phyloP scores from a whole-genome alignment of 2,329 filamentous ascomycete species.

The Neonectria magnoliae region DNA sequence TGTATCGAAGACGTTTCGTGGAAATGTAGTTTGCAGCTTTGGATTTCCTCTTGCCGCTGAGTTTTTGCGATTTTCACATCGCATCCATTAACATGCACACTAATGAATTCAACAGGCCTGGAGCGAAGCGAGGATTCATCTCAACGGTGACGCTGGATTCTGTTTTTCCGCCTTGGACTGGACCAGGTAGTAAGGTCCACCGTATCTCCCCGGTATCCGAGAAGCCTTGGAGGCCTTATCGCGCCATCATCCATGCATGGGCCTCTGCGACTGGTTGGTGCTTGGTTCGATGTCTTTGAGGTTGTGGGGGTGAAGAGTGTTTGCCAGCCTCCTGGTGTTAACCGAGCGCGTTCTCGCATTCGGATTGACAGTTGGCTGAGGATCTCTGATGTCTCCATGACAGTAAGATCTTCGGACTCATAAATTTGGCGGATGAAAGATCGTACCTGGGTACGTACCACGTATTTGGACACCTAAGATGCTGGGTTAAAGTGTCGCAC shows the following conservation, averaged over 20 bases:
- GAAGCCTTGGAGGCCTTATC: constrained; percentile 2
- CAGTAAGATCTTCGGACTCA: neutral
- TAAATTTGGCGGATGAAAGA: neutral
- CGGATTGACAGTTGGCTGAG: neutral
- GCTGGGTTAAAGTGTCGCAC: neutral
- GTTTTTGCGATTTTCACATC: neutral
- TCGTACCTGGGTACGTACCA: neutral
- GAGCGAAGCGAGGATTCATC: neutral
- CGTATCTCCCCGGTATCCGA: neutral
- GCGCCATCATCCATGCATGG: constrained; percentile 7
- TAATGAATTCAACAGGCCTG: neutral
- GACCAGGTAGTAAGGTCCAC: neutral
- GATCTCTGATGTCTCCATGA: neutral
- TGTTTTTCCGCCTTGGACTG: neutral
- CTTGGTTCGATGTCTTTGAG: neutral
- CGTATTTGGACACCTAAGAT: no score
- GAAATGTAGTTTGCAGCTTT: neutral
- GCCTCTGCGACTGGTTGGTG: neutral
- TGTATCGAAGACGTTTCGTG: neutral
- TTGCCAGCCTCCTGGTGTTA: neutral
- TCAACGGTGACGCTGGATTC: constrained; percentile 3
- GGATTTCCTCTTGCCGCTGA: neutral
- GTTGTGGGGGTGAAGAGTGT: constrained; percentile 6
- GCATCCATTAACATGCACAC: neutral
- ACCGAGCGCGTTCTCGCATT: neutral